Percentiles rank a stretch among this genome's conserved stretches.
phyloP scores from a whole-genome alignment of 306 rosid genomes.

The Trichosanthes truncata region DNA sequence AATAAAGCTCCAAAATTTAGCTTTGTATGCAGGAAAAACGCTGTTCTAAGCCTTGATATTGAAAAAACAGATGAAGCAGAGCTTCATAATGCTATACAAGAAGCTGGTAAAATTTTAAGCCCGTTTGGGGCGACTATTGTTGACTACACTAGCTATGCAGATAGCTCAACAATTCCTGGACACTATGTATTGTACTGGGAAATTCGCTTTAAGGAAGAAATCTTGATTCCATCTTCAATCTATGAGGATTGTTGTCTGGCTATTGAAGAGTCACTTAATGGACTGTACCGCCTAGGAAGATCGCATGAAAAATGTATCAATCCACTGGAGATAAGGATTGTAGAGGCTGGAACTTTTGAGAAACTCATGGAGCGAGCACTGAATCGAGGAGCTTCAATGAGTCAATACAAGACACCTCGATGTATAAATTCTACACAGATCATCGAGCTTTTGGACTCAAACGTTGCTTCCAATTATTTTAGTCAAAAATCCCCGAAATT shows the following conservation, averaged over 20 bases:
- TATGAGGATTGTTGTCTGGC: constrained; percentile 40
- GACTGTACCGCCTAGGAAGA: constrained; percentile 41
- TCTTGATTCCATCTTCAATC: constrained; percentile 19
- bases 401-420: constrained; percentile 59
- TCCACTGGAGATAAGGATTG: constrained; percentile 44
- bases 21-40: constrained; percentile 43
- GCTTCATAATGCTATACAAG: constrained; percentile 43
- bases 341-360: constrained; percentile 52
- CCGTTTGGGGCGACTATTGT: constrained; percentile 23
- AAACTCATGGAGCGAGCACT: constrained; percentile 44
- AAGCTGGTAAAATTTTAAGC: constrained; percentile 21
- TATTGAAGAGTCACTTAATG: constrained; percentile 40
- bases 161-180: constrained; percentile 42
- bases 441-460: constrained; percentile 33
- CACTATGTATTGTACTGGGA: constrained; percentile 44
- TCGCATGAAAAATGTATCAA: constrained; percentile 34
- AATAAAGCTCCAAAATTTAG: constrained; percentile 51
- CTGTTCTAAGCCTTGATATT: constrained; percentile 32
- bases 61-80: constrained; percentile 57
- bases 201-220: constrained; percentile 9
- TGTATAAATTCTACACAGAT: constrained; percentile 35
- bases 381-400: constrained; percentile 44
- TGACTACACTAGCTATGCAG: constrained; percentile 46
- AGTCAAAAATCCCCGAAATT: constrained; percentile 37
- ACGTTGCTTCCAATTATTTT: constrained; percentile 24